A percentile compares a stretch with the other conserved stretches of the same genome.
Evolutionary conservation across 2,329 filamentous ascomycete genomes (phyloP).

Genomic region (Pseudopithomyces chartarum): DNA sequence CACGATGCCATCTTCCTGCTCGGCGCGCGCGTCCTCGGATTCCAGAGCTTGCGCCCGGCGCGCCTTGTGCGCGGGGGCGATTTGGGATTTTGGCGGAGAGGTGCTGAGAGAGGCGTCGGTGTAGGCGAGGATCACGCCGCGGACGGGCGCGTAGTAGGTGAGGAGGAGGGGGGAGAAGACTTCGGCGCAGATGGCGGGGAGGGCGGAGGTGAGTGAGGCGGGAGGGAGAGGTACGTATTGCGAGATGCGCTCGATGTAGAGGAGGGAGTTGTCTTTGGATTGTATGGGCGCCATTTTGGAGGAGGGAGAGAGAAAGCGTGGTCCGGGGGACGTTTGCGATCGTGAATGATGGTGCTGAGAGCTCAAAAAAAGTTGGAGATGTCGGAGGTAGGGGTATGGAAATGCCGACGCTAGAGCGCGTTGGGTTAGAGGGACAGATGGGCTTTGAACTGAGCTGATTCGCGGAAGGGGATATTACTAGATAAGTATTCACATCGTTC

Average conservation of each 20-base stretch:
- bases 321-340: slow-evolving; percentile 22
- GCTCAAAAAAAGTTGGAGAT: slow-evolving; percentile 22
- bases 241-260: slow-evolving; percentile 78
- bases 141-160: slow-evolving; percentile 74
- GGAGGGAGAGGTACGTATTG: slow-evolving; percentile 79
- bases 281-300: slow-evolving; percentile 33
- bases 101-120: slow-evolving; percentile 70
- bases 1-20: slow-evolving; percentile 14
- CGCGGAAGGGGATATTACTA: no score
- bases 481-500: no score
- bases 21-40: background rate
- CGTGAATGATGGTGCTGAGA: slow-evolving; percentile 5
- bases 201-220: slow-evolving; percentile 69
- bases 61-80: slow-evolving; percentile 7
- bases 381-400: slow-evolving; percentile 24
- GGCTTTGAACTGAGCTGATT: background rate
- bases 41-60: slow-evolving; percentile 1
- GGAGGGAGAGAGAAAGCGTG: background rate
- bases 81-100: slow-evolving; percentile 32
- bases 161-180: slow-evolving; percentile 77
- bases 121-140: slow-evolving; percentile 77
- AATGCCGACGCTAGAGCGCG: slow-evolving; percentile 18
- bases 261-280: slow-evolving; percentile 51
- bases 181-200: slow-evolving; percentile 73
- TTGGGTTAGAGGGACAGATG: background rate